Evolutionary conservation across 75 land plant species (phyloP).

Genomic region (Larix kaempferi): DNA sequence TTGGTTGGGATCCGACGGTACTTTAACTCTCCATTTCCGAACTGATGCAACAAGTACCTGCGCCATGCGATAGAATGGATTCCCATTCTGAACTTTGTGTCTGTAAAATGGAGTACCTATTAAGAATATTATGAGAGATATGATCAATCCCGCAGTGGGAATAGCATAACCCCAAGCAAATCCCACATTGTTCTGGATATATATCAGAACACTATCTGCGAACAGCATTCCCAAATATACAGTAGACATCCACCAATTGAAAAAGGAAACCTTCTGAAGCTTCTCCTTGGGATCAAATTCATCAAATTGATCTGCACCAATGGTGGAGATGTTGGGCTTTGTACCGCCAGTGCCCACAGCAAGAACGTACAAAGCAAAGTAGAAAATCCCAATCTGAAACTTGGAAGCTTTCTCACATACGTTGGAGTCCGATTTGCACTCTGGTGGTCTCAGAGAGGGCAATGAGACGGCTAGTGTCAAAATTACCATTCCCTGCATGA

Average conservation of each 20-base stretch:
- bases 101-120: slow-evolving; percentile 25
- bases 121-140: slow-evolving; percentile 21
- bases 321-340: slow-evolving; percentile 34
- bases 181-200: slow-evolving; percentile 28
- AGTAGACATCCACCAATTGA: slow-evolving; percentile 38
- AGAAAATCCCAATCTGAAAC: slow-evolving; percentile 15
- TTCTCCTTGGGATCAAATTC: slow-evolving; percentile 24
- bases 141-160: slow-evolving; percentile 15
- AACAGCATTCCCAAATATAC: slow-evolving; percentile 15
- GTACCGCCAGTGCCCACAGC: slow-evolving; percentile 34
- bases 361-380: slow-evolving; percentile 18
- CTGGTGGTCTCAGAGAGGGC: slow-evolving; percentile 41
- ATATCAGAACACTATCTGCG: slow-evolving; percentile 25
- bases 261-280: slow-evolving; percentile 27
- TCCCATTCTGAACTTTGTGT: slow-evolving; percentile 32
- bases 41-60: slow-evolving; percentile 56
- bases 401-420: slow-evolving; percentile 4
- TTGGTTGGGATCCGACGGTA: slow-evolving; percentile 36
- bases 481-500: slow-evolving; percentile 50
- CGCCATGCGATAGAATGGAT: slow-evolving; percentile 52
- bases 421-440: slow-evolving; percentile 12
- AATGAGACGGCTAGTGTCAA: slow-evolving; percentile 53
- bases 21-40: slow-evolving; percentile 38
- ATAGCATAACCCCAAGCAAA: slow-evolving; percentile 27
- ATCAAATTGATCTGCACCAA: slow-evolving; percentile 38